Percentiles rank a stretch among this genome's conserved stretches.
phyloP scores from a whole-genome alignment of 345 rosid species.

The Syzygium aqueum region DNA sequence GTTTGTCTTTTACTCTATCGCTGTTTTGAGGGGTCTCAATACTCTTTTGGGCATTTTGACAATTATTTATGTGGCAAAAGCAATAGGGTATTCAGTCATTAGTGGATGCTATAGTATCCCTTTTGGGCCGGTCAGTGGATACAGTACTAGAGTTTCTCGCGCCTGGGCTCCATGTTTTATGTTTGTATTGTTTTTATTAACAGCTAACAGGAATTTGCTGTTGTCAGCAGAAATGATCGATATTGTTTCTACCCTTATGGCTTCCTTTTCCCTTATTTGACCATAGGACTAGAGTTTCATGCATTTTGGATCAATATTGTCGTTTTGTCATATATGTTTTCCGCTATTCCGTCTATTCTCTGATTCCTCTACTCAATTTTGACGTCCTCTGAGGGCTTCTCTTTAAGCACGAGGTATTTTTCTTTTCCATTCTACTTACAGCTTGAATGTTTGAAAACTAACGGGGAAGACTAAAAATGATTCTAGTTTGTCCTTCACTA shows the following conservation, averaged over 20 bases:
- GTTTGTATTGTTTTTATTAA: background rate
- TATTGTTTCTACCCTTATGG: background rate
- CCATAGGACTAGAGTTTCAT: background rate
- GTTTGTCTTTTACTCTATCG: constrained; percentile 23
- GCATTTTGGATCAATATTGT: background rate
- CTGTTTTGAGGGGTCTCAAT: background rate
- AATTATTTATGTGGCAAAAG: background rate
- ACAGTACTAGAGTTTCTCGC: background rate
- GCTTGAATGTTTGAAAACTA: background rate
- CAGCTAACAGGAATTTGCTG: background rate
- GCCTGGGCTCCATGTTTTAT: background rate
- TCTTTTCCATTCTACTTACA: background rate
- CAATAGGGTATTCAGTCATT: background rate
- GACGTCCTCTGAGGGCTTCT: background rate
- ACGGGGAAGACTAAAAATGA: background rate
- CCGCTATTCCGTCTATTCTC: background rate
- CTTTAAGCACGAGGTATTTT: background rate
- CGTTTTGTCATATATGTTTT: background rate
- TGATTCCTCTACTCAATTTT: background rate
- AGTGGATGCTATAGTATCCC: background rate
- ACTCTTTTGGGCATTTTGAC: background rate
- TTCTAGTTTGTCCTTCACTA: background rate
- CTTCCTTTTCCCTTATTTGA: background rate
- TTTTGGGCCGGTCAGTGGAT: background rate
- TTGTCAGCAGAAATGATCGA: background rate